A percentile compares a stretch with the other conserved stretches of the same genome.
Conservation (phyloP, 805 yeast species). For the Candida caryicola region DNA sequence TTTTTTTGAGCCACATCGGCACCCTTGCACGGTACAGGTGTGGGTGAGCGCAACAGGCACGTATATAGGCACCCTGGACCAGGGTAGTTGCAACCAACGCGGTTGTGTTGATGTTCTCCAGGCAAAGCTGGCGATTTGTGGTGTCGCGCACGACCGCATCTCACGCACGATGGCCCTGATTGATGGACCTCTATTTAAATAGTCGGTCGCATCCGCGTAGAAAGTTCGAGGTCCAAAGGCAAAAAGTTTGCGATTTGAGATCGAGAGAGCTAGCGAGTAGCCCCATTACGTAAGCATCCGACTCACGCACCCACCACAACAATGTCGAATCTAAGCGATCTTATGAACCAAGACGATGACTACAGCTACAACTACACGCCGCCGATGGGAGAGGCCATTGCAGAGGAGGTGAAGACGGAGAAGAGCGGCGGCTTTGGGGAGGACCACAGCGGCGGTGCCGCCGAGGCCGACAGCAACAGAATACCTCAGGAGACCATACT, state of each 20-base stretch:
- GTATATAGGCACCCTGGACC: too few relatives aligned
- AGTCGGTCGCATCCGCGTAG: conserved; percentile 4
- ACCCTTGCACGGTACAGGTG: too few relatives aligned
- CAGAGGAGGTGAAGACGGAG: conserved; percentile 3
- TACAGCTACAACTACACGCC: conserved; percentile 12
- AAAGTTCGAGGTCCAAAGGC: too few relatives aligned
- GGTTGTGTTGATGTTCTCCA: too few relatives aligned
- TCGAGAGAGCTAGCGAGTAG: too few relatives aligned
- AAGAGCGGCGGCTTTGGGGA: neutral
- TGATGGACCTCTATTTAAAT: conserved; percentile 7
- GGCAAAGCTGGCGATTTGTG: conserved; percentile 1
- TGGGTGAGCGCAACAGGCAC: too few relatives aligned
- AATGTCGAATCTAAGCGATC: conserved; percentile 27
- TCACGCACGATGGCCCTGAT: neutral
- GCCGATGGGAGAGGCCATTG: conserved; percentile 3
- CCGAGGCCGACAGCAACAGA: conserved; percentile 6
- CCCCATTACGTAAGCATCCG: neutral
- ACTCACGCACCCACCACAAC: neutral
- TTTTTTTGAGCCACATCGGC: too few relatives aligned
- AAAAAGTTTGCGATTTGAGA: too few relatives aligned
- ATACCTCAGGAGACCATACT: conserved; percentile 33
- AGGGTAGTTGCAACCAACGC: too few relatives aligned
- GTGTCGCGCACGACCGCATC: neutral
- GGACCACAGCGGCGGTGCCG: conserved; percentile 1
- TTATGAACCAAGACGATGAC: conserved; percentile 25